phyloP scores from a whole-genome alignment of 768 basidiomycete species.

The Lactarius pseudohatsudake region DNA sequence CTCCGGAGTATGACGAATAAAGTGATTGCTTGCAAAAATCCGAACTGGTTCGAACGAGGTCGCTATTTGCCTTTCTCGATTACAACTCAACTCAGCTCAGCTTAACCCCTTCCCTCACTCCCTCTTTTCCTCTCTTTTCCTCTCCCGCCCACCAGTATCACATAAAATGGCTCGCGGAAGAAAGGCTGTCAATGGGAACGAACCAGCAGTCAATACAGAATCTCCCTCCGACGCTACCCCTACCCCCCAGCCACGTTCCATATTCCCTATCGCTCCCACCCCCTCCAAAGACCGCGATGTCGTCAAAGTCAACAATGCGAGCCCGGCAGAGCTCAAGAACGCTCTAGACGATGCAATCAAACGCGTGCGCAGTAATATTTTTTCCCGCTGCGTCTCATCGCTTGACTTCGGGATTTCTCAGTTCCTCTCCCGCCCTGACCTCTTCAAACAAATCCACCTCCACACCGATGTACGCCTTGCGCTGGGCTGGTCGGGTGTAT shows the following conservation, averaged over 20 bases:
- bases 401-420: constrained; percentile 35
- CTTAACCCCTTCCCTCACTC: background rate
- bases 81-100: background rate
- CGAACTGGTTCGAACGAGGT: constrained; percentile 25
- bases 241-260: constrained; percentile 19
- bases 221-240: constrained; percentile 20
- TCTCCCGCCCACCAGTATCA: background rate
- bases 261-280: constrained; percentile 30
- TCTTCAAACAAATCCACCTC: constrained; percentile 83
- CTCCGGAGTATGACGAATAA: background rate
- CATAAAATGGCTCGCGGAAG: constrained; percentile 27
- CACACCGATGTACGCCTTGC: constrained; percentile 88
- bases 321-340: constrained; percentile 50
- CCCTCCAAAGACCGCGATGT: constrained; percentile 36
- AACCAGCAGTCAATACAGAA: constrained; percentile 4
- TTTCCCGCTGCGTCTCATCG: background rate
- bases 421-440: constrained; percentile 76
- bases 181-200: constrained; percentile 27
- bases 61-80: background rate
- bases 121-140: constrained; percentile 3
- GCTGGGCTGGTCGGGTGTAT: constrained; percentile 84
- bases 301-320: constrained; percentile 54
- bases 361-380: constrained; percentile 49
- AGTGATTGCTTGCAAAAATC: background rate
- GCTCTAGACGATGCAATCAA: constrained; percentile 84